These are phyloP conservation scores for Dovyalis caffra DNA, from an alignment of 345 rosid species.

Conservation along the genomic window DNA sequence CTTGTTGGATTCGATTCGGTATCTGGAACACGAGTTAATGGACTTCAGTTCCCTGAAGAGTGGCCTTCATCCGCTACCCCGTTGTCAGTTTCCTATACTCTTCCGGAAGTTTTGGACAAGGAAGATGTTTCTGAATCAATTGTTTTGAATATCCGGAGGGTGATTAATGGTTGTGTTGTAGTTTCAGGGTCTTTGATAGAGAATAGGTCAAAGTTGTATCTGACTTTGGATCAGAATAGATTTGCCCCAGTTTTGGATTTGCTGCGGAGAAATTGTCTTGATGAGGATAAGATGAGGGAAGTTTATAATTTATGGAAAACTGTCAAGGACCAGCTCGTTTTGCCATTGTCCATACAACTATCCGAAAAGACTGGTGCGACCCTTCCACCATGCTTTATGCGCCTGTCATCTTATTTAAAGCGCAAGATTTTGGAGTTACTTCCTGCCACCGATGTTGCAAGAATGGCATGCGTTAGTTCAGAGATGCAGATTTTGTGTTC, in stretches of 20 bases:
- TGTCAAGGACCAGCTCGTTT: slow-evolving; percentile 65
- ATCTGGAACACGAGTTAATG: slow-evolving; percentile 35
- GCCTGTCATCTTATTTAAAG: slow-evolving; percentile 65
- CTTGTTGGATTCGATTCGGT: slow-evolving; percentile 45
- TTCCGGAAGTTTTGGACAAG: slow-evolving; percentile 40
- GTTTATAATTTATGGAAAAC: slow-evolving; percentile 48
- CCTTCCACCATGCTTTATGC: slow-evolving; percentile 55
- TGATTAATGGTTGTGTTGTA: slow-evolving; percentile 39
- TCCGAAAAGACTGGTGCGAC: slow-evolving; percentile 48
- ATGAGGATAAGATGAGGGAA: background rate
- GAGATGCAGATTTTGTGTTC: slow-evolving; percentile 19
- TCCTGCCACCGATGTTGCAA: slow-evolving; percentile 48
- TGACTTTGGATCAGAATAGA: slow-evolving; percentile 45
- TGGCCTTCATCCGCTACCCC: slow-evolving; percentile 32
- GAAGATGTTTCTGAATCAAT: slow-evolving; percentile 32
- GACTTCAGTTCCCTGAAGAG: slow-evolving; percentile 41
- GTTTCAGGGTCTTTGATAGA: slow-evolving; percentile 51
- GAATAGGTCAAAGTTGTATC: slow-evolving; percentile 27
- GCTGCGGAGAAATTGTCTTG: slow-evolving; percentile 22
- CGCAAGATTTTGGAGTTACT: slow-evolving; percentile 54
- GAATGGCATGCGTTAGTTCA: slow-evolving; percentile 17
- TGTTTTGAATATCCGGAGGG: slow-evolving; percentile 42
- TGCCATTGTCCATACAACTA: slow-evolving; percentile 57
- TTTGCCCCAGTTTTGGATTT: slow-evolving; percentile 38
- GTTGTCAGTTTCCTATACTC: slow-evolving; percentile 50